Evolutionary conservation across 306 rosid species (phyloP).

Genomic region (Glycine soja): DNA sequence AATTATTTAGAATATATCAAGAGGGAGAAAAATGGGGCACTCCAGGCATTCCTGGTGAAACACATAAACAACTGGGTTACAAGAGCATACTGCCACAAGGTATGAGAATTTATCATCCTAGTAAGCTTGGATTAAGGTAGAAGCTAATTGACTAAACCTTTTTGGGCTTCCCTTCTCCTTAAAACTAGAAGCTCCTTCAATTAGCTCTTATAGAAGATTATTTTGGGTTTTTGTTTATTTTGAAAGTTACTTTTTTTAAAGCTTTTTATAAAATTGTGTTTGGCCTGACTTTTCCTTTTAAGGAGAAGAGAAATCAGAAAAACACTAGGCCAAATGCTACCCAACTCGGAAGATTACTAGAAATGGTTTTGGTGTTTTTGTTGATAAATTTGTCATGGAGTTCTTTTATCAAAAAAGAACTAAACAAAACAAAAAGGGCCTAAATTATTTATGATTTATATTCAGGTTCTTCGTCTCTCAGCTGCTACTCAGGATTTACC

Average conservation of each 20-base stretch:
- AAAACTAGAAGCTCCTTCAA: neutral
- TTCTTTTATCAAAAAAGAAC: slow-evolving; percentile 14
- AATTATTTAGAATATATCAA: slow-evolving; percentile 95
- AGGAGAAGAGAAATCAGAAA: neutral
- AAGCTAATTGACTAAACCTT: neutral
- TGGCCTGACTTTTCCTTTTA: neutral
- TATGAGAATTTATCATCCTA: slow-evolving; percentile 44
- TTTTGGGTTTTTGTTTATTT: neutral
- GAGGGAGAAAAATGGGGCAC: slow-evolving; percentile 95
- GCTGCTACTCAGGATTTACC: slow-evolving; percentile 98
- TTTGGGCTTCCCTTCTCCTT: neutral
- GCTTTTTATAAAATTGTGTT: neutral
- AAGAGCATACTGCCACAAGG: slow-evolving; percentile 92
- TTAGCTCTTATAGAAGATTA: neutral
- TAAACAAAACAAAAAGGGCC: slow-evolving; percentile 25
- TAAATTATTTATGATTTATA: slow-evolving; percentile 39
- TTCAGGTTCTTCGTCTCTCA: slow-evolving; percentile 96
- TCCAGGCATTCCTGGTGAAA: slow-evolving; percentile 92
- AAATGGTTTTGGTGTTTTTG: slow-evolving; percentile 16
- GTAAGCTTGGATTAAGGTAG: slow-evolving; percentile 18
- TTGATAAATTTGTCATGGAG: slow-evolving; percentile 27
- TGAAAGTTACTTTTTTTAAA: neutral
- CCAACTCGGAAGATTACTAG: slow-evolving; percentile 12
- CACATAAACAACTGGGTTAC: slow-evolving; percentile 97
- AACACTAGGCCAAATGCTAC: neutral